Evolutionary conservation across 1,139 yeast genomes (phyloP).

Genomic region (Arxiozyma slooffiae): DNA sequence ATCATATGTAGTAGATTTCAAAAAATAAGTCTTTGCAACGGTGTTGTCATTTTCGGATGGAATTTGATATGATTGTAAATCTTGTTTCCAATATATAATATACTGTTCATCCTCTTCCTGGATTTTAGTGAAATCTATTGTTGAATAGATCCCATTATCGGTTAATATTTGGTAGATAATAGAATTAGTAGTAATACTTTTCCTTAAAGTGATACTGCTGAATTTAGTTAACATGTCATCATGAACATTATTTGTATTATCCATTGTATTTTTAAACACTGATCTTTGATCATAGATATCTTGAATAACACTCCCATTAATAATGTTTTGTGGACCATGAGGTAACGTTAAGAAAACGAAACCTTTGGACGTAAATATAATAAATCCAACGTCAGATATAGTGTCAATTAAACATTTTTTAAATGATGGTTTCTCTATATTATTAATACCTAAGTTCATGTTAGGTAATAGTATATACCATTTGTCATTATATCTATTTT

Average conservation of each 20-base stretch:
- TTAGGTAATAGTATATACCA: slow-evolving; percentile 7
- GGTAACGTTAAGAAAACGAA: slow-evolving; percentile 11
- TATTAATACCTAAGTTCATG: neutral
- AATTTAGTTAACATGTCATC: neutral
- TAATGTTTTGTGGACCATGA: slow-evolving; percentile 11
- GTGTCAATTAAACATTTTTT: slow-evolving; percentile 7
- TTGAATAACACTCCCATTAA: slow-evolving; percentile 7
- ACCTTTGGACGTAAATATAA: slow-evolving; percentile 9
- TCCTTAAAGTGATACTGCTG: neutral
- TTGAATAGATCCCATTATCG: neutral
- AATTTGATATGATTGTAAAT: neutral
- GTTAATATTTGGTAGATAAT: slow-evolving; percentile 1
- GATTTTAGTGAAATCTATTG: slow-evolving; percentile 3
- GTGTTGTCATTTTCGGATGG: neutral
- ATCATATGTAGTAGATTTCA: neutral
- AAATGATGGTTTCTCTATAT: neutral
- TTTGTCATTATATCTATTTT: neutral
- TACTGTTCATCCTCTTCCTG: slow-evolving; percentile 8
- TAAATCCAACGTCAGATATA: slow-evolving; percentile 14
- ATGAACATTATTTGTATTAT: neutral
- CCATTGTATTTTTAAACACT: neutral
- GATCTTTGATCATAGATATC: neutral
- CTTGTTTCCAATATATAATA: slow-evolving; percentile 7
- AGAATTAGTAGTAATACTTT: neutral
- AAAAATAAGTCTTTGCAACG: neutral